phyloP scores from a whole-genome alignment of 805 yeast genomes.

The Yamadazyma nakazawae region DNA sequence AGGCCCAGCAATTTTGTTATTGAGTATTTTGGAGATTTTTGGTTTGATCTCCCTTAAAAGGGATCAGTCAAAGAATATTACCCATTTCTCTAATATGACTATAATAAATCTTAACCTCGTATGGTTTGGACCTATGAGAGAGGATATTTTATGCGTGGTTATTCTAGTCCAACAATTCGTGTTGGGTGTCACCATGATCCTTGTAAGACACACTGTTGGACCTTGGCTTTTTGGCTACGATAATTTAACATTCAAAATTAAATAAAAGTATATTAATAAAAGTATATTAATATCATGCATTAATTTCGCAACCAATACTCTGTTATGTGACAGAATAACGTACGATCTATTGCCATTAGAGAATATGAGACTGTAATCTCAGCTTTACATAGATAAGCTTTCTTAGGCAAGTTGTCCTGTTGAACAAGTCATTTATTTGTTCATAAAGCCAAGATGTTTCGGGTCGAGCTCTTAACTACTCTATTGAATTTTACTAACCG shows the following conservation, averaged over 20 bases:
- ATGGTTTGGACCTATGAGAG: slow-evolving; percentile 87
- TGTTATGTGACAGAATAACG: too few relatives aligned
- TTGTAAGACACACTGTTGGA: slow-evolving; percentile 79
- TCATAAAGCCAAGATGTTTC: too few relatives aligned
- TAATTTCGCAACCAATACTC: not conserved
- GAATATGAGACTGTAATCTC: too few relatives aligned
- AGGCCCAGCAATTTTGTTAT: slow-evolving; percentile 11
- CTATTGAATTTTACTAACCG: not conserved
- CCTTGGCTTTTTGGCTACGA: slow-evolving; percentile 87
- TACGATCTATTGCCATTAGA: too few relatives aligned
- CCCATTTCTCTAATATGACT: slow-evolving; percentile 75
- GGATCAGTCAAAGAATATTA: slow-evolving; percentile 21
- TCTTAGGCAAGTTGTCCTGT: too few relatives aligned
- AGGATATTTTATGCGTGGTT: slow-evolving; percentile 64
- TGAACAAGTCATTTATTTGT: too few relatives aligned
- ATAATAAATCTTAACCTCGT: slow-evolving; percentile 79
- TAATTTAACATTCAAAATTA: slow-evolving; percentile 48
- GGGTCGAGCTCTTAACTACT: too few relatives aligned
- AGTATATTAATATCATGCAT: not conserved
- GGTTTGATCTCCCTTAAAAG: slow-evolving; percentile 43
- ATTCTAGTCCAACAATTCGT: slow-evolving; percentile 61
- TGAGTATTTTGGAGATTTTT: slow-evolving; percentile 40
- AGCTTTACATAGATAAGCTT: too few relatives aligned
- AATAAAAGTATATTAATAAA: not conserved
- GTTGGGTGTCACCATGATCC: slow-evolving; percentile 63